A percentile compares a stretch with the other conserved stretches of the same genome.
Conservation (phyloP, 169 alveolate genomes). For the Plasmodium vinckei region DNA sequence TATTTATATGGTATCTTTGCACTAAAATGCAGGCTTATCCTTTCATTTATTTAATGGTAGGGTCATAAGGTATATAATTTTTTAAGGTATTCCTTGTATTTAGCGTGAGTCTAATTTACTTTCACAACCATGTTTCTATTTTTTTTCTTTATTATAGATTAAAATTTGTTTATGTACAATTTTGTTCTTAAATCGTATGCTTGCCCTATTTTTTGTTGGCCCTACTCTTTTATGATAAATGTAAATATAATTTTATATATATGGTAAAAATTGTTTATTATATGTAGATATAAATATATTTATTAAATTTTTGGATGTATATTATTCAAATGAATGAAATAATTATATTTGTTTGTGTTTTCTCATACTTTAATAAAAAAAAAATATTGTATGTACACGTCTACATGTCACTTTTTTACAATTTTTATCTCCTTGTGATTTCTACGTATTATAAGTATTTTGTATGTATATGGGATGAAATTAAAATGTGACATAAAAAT, state of each 20-base stretch:
- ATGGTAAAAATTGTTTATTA: background rate
- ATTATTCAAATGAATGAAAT: constrained; percentile 12
- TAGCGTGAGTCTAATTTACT: no score
- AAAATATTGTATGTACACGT: constrained; percentile 50
- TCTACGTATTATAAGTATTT: no score
- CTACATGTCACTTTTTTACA: constrained; percentile 1
- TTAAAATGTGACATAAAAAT: background rate
- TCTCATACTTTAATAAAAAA: constrained; percentile 20
- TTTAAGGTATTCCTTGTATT: no score
- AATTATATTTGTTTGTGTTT: constrained; percentile 12
- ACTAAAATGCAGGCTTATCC: constrained; percentile 30
- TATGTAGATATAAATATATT: background rate
- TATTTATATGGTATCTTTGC: constrained; percentile 24
- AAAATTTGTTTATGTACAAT: no score
- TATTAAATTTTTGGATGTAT: constrained; percentile 6
- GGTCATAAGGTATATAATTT: no score
- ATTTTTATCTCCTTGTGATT: constrained; percentile 4
- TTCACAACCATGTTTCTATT: no score
- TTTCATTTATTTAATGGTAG: no score
- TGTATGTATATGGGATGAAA: no score
- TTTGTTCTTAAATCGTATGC: background rate
- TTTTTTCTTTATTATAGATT: no score
- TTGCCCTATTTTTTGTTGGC: constrained; percentile 3
- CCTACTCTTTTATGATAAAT: background rate
- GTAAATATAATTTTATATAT: constrained; percentile 6